Conservation (phyloP, 148 eudicot genomes). For the Euryodendron excelsum region DNA sequence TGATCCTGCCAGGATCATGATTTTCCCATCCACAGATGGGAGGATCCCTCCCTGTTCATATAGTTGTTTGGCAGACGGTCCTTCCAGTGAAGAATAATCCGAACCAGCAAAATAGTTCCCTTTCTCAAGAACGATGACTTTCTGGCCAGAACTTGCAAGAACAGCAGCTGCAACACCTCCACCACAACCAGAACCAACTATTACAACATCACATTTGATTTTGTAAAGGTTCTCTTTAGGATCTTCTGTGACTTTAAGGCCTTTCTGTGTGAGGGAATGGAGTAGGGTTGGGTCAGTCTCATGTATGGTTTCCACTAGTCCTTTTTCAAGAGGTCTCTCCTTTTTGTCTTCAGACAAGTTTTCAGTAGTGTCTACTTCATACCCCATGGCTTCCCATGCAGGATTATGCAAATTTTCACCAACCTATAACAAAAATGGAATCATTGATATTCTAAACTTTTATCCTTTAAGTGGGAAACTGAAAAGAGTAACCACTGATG, state of each 20-base stretch:
- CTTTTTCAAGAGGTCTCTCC: slow-evolving; percentile 50
- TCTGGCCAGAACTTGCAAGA: slow-evolving; percentile 55
- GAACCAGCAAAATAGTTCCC: slow-evolving; percentile 50
- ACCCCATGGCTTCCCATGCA: slow-evolving; percentile 63
- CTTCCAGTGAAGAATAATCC: slow-evolving; percentile 58
- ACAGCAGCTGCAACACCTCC: slow-evolving; percentile 73
- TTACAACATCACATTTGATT: slow-evolving; percentile 57
- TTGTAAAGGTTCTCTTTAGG: slow-evolving; percentile 29
- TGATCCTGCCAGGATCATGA: slow-evolving; percentile 51
- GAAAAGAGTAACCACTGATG: too few relatives aligned
- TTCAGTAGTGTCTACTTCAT: slow-evolving; percentile 25
- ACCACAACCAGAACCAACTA: slow-evolving; percentile 70
- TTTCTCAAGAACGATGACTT: slow-evolving; percentile 65
- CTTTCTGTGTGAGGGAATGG: slow-evolving; percentile 39
- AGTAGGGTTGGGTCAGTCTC: slow-evolving; percentile 31
- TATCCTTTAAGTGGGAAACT: background rate
- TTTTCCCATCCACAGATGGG: slow-evolving; percentile 46
- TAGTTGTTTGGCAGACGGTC: slow-evolving; percentile 55
- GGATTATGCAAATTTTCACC: slow-evolving; percentile 39
- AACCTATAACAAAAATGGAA: slow-evolving; percentile 26
- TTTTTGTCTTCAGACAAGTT: slow-evolving; percentile 5
- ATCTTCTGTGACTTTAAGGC: slow-evolving; percentile 36
- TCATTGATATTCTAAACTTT: background rate
- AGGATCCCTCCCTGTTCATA: slow-evolving; percentile 45
- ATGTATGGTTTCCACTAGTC: slow-evolving; percentile 47